Evolutionary conservation across 306 rosid genomes (phyloP), one percentile per base, ranked within the genome.

Genomic region (Styphnolobium japonicum): DNA sequence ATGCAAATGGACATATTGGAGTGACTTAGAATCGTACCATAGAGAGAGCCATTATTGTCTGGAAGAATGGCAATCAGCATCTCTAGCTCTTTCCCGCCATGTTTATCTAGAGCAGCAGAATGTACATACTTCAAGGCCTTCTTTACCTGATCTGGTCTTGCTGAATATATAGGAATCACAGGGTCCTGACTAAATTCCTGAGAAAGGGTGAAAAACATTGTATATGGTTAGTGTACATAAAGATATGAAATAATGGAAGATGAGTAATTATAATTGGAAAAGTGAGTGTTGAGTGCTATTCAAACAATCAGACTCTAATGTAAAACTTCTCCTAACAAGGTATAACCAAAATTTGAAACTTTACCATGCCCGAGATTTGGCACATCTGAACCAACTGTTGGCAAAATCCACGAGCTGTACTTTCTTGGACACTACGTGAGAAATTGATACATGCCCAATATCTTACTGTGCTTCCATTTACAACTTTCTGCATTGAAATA

Each of bases 281-380:
- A 21, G 5, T 2, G 10, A 58, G 43, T 56, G 45, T 23, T 1
- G 12, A 56, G 8, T 73, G 23, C 37, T 42, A 21, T 19, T 27
- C 31, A 70, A 23, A 25, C 52, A 67, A 10, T 53, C 51, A 39
- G 11, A 18, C 71, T 42, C 34, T 65, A 25, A 43, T 31, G 36
- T 6, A 2, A 46, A 40, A 70, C 61, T 55, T 60, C 49, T 33
- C n/a, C 43, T 4, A 46, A 36, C 33, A 70, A 60, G 65, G 43
- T 71, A 58, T 40, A 46, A 53, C 27, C 37, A 53, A 77, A 39
- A 1, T 31, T 69, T 16, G 63, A 73, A 43, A 60, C 49, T 21
- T 81, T 87, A 87, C 90, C 90, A 87, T 77, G 86, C 84, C 90
- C 52, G 84, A 77, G 36, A 87, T 78, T 81, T 84, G 86, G 71